phyloP scores from a whole-genome alignment of 1,284 basidiomycete species.

The Leccinum fallax region DNA sequence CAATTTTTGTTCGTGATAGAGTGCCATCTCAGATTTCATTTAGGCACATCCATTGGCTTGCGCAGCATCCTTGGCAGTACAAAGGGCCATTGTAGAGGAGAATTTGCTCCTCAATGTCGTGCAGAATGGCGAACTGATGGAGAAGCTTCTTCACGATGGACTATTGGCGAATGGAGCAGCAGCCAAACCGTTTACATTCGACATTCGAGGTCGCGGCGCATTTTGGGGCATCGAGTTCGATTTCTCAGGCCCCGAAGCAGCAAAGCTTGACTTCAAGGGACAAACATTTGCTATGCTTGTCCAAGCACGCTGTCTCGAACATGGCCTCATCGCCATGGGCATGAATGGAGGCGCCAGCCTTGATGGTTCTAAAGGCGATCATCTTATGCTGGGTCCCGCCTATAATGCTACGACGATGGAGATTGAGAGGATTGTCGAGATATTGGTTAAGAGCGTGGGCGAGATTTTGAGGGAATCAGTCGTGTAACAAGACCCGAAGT shows the following conservation, averaged over 20 bases:
- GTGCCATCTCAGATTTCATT: conserved; percentile 10
- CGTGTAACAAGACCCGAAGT: conserved; percentile 7
- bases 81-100: conserved; percentile 68
- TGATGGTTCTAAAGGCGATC: conserved; percentile 72
- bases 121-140: conserved; percentile 63
- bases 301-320: conserved; percentile 65
- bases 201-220: conserved; percentile 77
- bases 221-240: conserved; percentile 87
- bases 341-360: conserved; percentile 69
- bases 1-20: not conserved
- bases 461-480: conserved; percentile 51
- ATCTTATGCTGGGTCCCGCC: conserved; percentile 70
- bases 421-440: conserved; percentile 63
- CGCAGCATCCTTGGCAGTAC: conserved; percentile 79
- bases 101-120: conserved; percentile 70
- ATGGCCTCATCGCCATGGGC: conserved; percentile 70
- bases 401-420: conserved; percentile 72
- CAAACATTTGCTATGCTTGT: conserved; percentile 60
- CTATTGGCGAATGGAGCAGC: conserved; percentile 55
- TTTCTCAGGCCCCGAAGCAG: conserved; percentile 47
- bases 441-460: conserved; percentile 64
- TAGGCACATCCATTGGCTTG: conserved; percentile 75
- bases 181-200: conserved; percentile 67
- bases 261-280: conserved; percentile 51
- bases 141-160: conserved; percentile 53